Evolutionary conservation across 75 land plant species (phyloP).

Genomic region (Chamaecyparis obtusa): DNA sequence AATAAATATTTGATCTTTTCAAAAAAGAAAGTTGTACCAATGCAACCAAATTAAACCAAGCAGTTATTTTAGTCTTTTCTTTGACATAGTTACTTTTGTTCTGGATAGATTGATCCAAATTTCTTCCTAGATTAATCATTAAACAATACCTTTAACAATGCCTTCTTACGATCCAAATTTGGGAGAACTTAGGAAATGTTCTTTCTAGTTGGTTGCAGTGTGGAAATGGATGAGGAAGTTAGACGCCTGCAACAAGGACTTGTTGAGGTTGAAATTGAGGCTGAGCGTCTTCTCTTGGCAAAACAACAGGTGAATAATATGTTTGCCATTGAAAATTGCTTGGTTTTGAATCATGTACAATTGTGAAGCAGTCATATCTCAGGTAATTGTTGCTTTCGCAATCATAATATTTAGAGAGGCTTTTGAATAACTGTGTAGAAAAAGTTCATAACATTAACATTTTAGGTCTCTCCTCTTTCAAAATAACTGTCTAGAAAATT

Average conservation of each 20-base stretch:
- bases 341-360: not conserved
- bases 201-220: not conserved
- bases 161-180: not conserved
- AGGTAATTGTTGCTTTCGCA: not conserved
- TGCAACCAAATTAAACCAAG: too few relatives aligned
- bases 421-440: too few relatives aligned
- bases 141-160: not conserved
- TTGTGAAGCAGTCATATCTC: not conserved
- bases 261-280: constrained; percentile 61
- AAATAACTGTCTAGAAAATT: too few relatives aligned
- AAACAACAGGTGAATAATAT: constrained; percentile 56
- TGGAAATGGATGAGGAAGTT: constrained; percentile 56
- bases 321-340: not conserved
- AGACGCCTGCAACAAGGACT: constrained; percentile 52
- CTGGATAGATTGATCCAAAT: not conserved
- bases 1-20: too few relatives aligned
- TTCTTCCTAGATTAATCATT: not conserved
- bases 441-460: too few relatives aligned
- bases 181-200: not conserved
- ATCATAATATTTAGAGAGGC: too few relatives aligned
- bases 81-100: not conserved
- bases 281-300: constrained; percentile 80
- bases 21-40: too few relatives aligned
- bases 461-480: too few relatives aligned
- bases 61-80: not conserved